phyloP scores from a whole-genome alignment of 169 alveolate species.

The Cardiosporidium cionae region DNA sequence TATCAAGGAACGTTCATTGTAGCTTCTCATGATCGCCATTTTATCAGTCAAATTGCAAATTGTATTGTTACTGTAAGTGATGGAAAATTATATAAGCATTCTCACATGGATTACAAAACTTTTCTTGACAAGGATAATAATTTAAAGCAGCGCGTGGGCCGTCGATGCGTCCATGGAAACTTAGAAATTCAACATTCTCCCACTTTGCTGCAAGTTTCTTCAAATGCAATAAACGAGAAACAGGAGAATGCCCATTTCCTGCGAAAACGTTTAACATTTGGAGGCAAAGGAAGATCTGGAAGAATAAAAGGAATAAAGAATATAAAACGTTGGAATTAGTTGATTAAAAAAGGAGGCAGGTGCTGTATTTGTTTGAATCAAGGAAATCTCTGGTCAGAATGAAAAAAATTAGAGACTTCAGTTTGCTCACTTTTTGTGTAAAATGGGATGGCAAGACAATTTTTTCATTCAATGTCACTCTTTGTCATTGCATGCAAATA shows the following conservation, averaged over 20 bases:
- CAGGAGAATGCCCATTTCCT: neutral
- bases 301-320: neutral
- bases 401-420: too few species aligned
- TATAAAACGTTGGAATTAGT: neutral
- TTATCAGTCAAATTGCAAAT: conserved; percentile 14
- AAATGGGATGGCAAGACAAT: too few species aligned
- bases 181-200: neutral
- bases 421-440: too few species aligned
- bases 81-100: neutral
- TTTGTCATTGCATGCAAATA: too few species aligned
- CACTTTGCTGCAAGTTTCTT: too few species aligned
- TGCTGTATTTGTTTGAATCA: too few species aligned
- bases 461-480: too few species aligned
- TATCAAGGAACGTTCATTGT: conserved; percentile 36
- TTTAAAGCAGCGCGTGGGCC: neutral
- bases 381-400: too few species aligned
- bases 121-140: too few species aligned
- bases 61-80: conserved; percentile 5
- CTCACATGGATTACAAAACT: neutral
- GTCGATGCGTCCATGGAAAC: neutral
- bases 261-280: neutral
- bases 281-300: neutral
- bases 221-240: too few species aligned
- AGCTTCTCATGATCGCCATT: conserved; percentile 36
- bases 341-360: too few species aligned